Evolutionary conservation across 2,329 filamentous ascomycete species (phyloP), one percentile per base, ranked within the genome.

Genomic region (Stylonectria norvegica): DNA sequence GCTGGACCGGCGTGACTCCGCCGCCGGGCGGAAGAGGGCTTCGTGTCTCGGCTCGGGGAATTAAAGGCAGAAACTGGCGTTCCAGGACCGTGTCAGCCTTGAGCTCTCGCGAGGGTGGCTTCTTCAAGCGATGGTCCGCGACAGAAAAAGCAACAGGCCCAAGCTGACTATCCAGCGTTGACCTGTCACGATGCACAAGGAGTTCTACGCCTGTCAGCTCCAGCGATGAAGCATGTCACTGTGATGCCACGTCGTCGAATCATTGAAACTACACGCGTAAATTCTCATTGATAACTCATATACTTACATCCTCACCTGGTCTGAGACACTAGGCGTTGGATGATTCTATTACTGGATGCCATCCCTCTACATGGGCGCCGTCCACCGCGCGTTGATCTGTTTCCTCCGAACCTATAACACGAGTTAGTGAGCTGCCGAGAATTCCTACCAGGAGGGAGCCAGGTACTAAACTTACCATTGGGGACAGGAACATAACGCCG

Each of bases 401-500:
- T 85, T 86, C 51, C 77, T 77, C 53, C 71, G 64, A n/a, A 78
- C 73, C 75, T 78, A 41, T 34, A 23, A 18, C 34, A 20, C 18
- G 35, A 36, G 31, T 76, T 60, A 73, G 67, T 42, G 30, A 22
- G 16, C 30, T 14, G 19, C 28, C 22, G 28, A 29, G 18, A 30
- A 17, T 14, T 20, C 12, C 48, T 32, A 31, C 29, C 12, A 18
- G 23, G 20, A 14, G 22, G 41, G 40, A 43, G 8, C 18, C 14
- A 33, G 34, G 8, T 5, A 9, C n/a, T 14, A 10, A 49, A 73
- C 85, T 72, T 74, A 95, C 93, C 79, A 97, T 81, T 19, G 93
- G 93, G 38, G 83, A 83, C 58, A 97, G 71, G 40, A 87, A 78
- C 49, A 83, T 64, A 12, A 95, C 91, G 32, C 89, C 89, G 27